Evolutionary conservation across 2,329 filamentous ascomycete species (phyloP), one percentile per base, ranked within the genome.

Genomic region (Mollisia scopiformis): DNA sequence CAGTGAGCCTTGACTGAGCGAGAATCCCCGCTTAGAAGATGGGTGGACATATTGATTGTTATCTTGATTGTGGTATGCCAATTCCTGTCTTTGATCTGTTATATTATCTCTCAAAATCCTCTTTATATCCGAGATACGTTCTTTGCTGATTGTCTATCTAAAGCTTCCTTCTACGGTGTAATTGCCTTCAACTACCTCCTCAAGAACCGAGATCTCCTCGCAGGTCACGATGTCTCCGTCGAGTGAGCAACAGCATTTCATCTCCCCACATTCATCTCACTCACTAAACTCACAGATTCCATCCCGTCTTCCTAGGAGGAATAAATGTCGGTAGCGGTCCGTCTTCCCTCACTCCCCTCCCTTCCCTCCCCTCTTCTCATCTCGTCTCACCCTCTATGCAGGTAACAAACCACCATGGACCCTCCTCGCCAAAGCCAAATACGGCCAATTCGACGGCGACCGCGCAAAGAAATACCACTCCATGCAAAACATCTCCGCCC

Each of bases 371-470:
- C 37, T n/a, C 19, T n/a, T n/a, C 19, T 41, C 37, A 41, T 41
- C 43, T 47, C 43, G 31, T 58, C 28, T 37, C 23, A 33, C 30
- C 30, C 30, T 58, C 43, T n/a, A 63, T 28, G 25, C 66, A 85
- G 88, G 89, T 53, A 94, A 95, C 74, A 85, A 85, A 66, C 90
- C 91, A 0, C 91, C 91, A 1, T 93, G 89, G 88, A 80, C 80
- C 0, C 78, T 91, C 30, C 84, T 87, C 1, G 86, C 85, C 46
- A 93, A 93, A 78, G 87, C 83, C 23, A 73, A 70, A 1, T 88
- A 92, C 70, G 78, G 82, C 52, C 68, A 68, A 27, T 82, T 77
- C 60, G 84, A 87, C 68, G 69, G 69, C 2, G 68, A 72, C 21
- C 76, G 84, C 46, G 81, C 82, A n/a, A 77, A 78, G 61, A 76